Base-by-base conservation (phyloP, 768 basidiomycete genomes). In the Vararia minispora region DNA sequence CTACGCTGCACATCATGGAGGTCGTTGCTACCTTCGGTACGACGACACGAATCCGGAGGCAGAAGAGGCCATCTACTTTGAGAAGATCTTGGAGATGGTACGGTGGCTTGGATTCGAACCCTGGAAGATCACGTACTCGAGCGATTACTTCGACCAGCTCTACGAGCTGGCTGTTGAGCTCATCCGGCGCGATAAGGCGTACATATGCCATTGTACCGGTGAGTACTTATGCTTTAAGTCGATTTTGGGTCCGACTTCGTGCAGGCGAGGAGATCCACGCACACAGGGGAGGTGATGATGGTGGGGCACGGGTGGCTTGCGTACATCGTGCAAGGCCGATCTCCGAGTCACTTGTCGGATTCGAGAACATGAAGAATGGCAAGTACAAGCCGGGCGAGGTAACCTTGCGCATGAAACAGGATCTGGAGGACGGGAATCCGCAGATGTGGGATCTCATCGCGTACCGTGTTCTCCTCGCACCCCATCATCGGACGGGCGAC, bases 361-460 rank as follows among this genome's bases (percentile, higher is more conserved):
- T 99, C 51, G 76, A 85, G 60, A 76, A 70, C 41, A 99, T 99
- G 95, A 86, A 79, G 60, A 68, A 79, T 39, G 95, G 95, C 7
- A 69, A 78, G 45, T 98, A 94, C 59, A 69, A 76, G 37, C 90
- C 90, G 37, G 91, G 94, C 50, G 84, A 91, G 58, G 91, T 88
- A 26, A 86, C 83, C 46, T 62, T 99, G 34, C 77, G 95, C 26
- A 98, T 99, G 95, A 99, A 99, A 63, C 88, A 92, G 63, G 88
- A 98, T 55, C 62, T 98, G 20, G 68, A 75, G 32, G 86, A 88
- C 43, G 82, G 84, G 10, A 99, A 98, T 58, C 94, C 94, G 9
- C 90, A 91, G 61, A 97, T 99, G 95, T 99, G 95, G 95, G 95
- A 99, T 62, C 61, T 95, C 39, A 86, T 95, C 25, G 94, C 94